Evolutionary conservation across 2,329 filamentous ascomycete species (phyloP).

Genomic region (Fusarium sp.): DNA sequence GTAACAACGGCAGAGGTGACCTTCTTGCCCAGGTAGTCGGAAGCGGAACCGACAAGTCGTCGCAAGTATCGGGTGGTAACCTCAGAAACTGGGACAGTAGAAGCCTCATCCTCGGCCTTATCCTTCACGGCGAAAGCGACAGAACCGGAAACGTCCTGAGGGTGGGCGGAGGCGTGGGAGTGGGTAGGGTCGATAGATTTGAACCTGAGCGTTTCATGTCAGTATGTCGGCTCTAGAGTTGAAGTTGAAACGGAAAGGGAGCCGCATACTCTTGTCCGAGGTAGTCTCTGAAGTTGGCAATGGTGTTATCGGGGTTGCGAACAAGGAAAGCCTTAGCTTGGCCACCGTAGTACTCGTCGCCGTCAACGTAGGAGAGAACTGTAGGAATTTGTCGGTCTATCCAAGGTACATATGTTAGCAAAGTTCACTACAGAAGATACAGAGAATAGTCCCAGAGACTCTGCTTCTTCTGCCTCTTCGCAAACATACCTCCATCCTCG

Average conservation of each 20-base stretch:
- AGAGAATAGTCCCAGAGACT: not conserved
- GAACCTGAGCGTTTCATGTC: conserved; percentile 65
- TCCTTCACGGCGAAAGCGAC: conserved; percentile 89
- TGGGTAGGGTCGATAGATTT: conserved; percentile 96
- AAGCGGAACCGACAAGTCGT: conserved; percentile 83
- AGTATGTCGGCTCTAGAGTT: conserved; percentile 27
- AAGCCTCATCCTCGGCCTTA: conserved; percentile 71
- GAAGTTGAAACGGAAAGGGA: not conserved
- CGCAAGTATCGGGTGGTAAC: conserved; percentile 86
- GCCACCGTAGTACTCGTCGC: conserved; percentile 95
- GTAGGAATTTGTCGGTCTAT: conserved; percentile 96
- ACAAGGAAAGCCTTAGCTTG: conserved; percentile 95
- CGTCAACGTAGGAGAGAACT: conserved; percentile 91
- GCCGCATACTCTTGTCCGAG: conserved; percentile 84
- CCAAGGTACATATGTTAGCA: conserved; percentile 33
- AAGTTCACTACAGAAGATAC: not conserved
- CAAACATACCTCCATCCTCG: conserved; percentile 86
- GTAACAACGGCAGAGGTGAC: conserved; percentile 96
- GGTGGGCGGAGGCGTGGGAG: conserved; percentile 93
- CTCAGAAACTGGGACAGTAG: conserved; percentile 81
- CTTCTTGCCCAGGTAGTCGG: conserved; percentile 91
- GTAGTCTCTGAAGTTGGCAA: conserved; percentile 96
- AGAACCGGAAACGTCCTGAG: conserved; percentile 75
- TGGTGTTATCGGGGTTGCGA: conserved; percentile 91
- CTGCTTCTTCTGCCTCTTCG: not conserved